A percentile compares a stretch with the other conserved stretches of the same genome.
These are phyloP conservation scores for Metschnikowia arizonensis DNA, from an alignment of 805 yeast species.

Conservation along the genomic window DNA sequence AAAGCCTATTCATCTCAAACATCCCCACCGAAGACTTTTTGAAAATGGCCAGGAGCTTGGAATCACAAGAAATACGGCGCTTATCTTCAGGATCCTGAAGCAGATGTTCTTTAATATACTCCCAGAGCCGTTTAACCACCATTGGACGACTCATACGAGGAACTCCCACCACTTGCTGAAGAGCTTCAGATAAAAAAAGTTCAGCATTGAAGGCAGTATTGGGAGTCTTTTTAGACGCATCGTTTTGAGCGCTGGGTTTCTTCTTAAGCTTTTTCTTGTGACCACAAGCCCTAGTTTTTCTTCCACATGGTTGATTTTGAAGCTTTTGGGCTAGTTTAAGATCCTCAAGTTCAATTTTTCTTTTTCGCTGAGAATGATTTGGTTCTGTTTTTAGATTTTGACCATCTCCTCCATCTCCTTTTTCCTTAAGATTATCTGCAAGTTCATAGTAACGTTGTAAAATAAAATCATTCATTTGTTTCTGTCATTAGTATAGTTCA, in stretches of 20 bases:
- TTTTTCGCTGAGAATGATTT: background rate
- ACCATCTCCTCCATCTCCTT: background rate
- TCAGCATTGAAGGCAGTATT: slow-evolving; percentile 42
- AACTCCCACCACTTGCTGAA: slow-evolving; percentile 45
- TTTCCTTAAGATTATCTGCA: slow-evolving; percentile 31
- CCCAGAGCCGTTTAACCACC: slow-evolving; percentile 68
- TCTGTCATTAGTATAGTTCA: slow-evolving; percentile 32
- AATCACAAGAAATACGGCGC: slow-evolving; percentile 64
- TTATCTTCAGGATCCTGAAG: slow-evolving; percentile 66
- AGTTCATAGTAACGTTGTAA: slow-evolving; percentile 52
- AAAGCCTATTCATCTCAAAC: slow-evolving; percentile 55
- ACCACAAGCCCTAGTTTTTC: background rate
- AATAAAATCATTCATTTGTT: slow-evolving; percentile 56
- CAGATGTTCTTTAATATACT: slow-evolving; percentile 56
- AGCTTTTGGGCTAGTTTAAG: slow-evolving; percentile 49
- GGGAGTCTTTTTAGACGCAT: slow-evolving; percentile 14
- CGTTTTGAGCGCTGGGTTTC: no score
- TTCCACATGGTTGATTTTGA: slow-evolving; percentile 23
- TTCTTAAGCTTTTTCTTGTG: no score
- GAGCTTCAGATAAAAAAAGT: slow-evolving; percentile 46
- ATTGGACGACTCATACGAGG: slow-evolving; percentile 57
- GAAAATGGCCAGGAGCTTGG: slow-evolving; percentile 50
- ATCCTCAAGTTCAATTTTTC: slow-evolving; percentile 40
- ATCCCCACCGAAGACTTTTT: slow-evolving; percentile 53
- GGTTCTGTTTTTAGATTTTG: no score